Conservation (phyloP, 129 eudicot genomes). For the Cynara cardunculus region DNA sequence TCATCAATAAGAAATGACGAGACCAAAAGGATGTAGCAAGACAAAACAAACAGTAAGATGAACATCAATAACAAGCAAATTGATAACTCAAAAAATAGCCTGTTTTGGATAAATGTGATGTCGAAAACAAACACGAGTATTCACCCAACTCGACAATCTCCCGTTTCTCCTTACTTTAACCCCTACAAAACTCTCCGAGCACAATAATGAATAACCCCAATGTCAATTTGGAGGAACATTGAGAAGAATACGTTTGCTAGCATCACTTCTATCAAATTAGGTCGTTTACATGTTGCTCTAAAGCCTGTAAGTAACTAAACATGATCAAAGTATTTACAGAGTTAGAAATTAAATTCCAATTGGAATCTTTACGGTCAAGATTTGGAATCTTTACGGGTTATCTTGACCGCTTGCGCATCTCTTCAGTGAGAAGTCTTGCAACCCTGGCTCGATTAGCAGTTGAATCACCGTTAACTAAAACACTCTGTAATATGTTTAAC, state of each 20-base stretch:
- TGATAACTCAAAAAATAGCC: neutral
- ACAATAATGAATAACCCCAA: neutral
- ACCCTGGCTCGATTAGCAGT: conserved; percentile 18
- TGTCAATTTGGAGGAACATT: neutral
- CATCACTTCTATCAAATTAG: neutral
- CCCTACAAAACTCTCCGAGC: no score
- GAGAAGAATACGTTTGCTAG: neutral
- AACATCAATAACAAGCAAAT: no score
- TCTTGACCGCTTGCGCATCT: conserved; percentile 50
- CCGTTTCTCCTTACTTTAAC: no score
- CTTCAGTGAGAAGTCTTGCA: conserved; percentile 54
- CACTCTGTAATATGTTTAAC: conserved; percentile 40
- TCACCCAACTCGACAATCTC: no score
- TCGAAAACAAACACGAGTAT: neutral
- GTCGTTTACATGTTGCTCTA: neutral
- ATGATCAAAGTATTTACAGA: neutral
- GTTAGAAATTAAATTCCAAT: neutral
- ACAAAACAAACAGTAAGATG: no score
- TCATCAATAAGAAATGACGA: no score
- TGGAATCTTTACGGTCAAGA: neutral
- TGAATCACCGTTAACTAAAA: conserved; percentile 36
- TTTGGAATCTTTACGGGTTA: conserved; percentile 18
- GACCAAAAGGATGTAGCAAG: no score
- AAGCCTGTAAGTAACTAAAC: neutral
- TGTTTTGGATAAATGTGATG: neutral